Evolutionary conservation across 192 early-diverging fungal genomes (phyloP), one percentile per base, ranked within the genome.

Genomic region (Coemansia sp.): DNA sequence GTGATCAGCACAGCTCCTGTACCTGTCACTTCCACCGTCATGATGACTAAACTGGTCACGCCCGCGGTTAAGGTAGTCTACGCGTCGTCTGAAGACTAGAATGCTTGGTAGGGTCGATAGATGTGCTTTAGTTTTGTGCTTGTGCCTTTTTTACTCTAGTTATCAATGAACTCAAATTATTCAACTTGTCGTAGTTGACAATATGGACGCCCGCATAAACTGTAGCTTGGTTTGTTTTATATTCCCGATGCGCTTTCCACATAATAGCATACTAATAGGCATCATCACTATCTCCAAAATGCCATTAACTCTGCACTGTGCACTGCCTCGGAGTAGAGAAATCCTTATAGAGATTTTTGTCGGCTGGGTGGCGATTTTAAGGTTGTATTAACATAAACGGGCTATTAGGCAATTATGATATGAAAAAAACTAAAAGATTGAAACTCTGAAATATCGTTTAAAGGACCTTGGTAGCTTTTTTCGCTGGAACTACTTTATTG

Each of bases 41-140:
- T 79, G 77, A 64, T 79, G 16, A 79, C 77, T 31, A 79, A 71
- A 26, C 26, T 74, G n/a, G 55, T 79, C 5, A 79, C 77, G 0
- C 77, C 71, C 1, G 71, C 77, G 3, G 69, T 79, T 24, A 70
- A 79, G 50, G 67, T 79, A 7, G 65, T 79, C 5, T 34, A 60
- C 23, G 76, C 63, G 14, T 70, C 63, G 20, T 70, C 63, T 48
- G 58, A 21, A 57, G 62, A 50, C 14, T 58, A 58, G 59, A 8
- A 21, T 18, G 43, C 1, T 18, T 45, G 43, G 7, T 21, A 21
- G 3, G 9, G 6, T 45, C 43, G 14, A 9, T 20, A 45, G n/a
- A 9, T 21, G 5, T 43, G 40, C 16, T 20, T 20, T 20, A 20
- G 9, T 20, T 20, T 9, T 18, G 43, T n/a, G 6, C 20, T 45